Evolutionary conservation across 164 flowering plant genomes (phyloP).

Genomic region (Vitis rupestris): DNA sequence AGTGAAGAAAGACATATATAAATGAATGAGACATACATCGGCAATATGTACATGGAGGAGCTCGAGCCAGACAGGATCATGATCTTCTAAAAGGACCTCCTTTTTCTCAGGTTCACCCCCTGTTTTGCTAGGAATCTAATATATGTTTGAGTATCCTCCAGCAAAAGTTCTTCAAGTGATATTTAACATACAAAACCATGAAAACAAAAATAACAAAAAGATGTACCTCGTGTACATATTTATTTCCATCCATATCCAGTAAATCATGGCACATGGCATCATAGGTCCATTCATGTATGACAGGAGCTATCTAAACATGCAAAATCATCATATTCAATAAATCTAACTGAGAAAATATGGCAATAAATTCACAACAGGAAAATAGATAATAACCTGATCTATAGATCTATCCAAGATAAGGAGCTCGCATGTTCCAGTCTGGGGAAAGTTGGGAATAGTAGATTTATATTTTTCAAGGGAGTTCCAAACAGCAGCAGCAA

Average conservation of each 20-base stretch:
- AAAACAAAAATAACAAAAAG: neutral
- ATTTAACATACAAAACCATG: neutral
- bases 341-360: neutral
- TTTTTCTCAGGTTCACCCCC: constrained; percentile 78
- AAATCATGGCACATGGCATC: constrained; percentile 99
- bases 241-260: constrained; percentile 91
- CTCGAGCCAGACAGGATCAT: constrained; percentile 96
- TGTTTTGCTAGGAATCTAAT: constrained; percentile 73
- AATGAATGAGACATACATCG: constrained; percentile 60
- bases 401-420: constrained; percentile 90
- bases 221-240: constrained; percentile 82
- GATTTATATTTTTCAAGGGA: constrained; percentile 66
- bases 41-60: constrained; percentile 83
- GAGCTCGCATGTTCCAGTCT: constrained; percentile 89
- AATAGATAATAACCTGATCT: constrained; percentile 65
- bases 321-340: constrained; percentile 11
- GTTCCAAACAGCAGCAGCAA: constrained; percentile 85
- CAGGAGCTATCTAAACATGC: constrained; percentile 79
- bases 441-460: constrained; percentile 81
- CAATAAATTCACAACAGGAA: neutral
- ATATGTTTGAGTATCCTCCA: neutral
- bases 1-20: neutral
- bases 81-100: constrained; percentile 84
- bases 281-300: constrained; percentile 99
- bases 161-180: neutral